These are phyloP conservation scores for Podosphaera aphanis DNA, from an alignment of 2,329 filamentous ascomycete genomes.

Conservation along the genomic window DNA sequence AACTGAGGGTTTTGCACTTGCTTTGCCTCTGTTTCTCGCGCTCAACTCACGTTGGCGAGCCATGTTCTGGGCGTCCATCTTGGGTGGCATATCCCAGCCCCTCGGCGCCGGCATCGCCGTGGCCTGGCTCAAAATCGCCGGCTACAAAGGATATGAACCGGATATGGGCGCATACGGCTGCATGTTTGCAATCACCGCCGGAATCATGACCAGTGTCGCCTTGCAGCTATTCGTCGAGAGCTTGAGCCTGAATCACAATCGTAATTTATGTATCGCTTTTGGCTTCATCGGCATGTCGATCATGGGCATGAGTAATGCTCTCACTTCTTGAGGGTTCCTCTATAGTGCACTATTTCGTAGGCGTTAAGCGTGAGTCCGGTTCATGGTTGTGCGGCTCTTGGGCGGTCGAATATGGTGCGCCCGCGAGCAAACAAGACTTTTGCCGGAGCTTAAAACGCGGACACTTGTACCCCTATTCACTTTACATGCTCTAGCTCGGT, in stretches of 20 bases:
- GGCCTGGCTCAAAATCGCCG: slow-evolving; percentile 59
- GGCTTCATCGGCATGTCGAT: slow-evolving; percentile 73
- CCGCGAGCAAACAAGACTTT: too few relatives aligned
- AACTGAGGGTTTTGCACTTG: slow-evolving; percentile 87
- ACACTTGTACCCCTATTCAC: too few relatives aligned
- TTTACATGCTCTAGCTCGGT: too few relatives aligned
- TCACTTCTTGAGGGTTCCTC: slow-evolving; percentile 31
- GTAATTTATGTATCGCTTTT: slow-evolving; percentile 54
- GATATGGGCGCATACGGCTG: slow-evolving; percentile 43
- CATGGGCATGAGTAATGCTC: slow-evolving; percentile 61
- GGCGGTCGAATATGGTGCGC: too few relatives aligned
- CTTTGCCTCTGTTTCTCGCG: slow-evolving; percentile 77
- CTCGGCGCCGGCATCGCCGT: slow-evolving; percentile 65
- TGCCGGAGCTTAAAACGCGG: too few relatives aligned
- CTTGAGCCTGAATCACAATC: slow-evolving; percentile 57
- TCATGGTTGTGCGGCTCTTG: too few relatives aligned
- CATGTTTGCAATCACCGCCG: slow-evolving; percentile 73
- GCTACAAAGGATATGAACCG: slow-evolving; percentile 24
- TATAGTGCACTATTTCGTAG: neutral
- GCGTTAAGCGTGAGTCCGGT: neutral
- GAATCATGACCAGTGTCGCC: slow-evolving; percentile 88
- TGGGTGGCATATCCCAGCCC: slow-evolving; percentile 75
- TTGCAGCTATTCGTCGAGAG: slow-evolving; percentile 76
- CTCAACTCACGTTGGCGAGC: slow-evolving; percentile 58
- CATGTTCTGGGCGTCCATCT: slow-evolving; percentile 59